Conservation (phyloP, 129 eudicot genomes). For the Flaveria linearis region DNA sequence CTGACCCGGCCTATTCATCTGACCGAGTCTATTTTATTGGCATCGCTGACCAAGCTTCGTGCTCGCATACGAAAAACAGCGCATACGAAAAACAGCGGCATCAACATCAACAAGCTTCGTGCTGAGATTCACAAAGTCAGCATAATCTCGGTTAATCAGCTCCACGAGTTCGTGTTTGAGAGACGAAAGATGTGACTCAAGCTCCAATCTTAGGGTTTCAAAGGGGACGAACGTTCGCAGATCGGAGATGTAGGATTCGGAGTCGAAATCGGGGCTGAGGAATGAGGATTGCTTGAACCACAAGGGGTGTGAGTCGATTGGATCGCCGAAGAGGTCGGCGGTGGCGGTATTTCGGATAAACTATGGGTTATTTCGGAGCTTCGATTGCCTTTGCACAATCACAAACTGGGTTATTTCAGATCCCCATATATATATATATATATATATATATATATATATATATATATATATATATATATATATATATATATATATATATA, state of each 20-base stretch:
- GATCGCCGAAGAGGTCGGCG: conserved; percentile 89
- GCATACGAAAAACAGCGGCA: conserved; percentile 78
- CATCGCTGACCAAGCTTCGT: too few relatives aligned
- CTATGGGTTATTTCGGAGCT: not conserved
- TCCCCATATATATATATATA: too few relatives aligned
- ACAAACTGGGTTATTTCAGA: too few relatives aligned
- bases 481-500: too few relatives aligned
- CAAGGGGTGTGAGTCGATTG: conserved; percentile 69
- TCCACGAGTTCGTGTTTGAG: conserved; percentile 78
- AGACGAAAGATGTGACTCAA: conserved; percentile 73
- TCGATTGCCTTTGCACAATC: not conserved
- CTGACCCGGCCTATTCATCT: too few relatives aligned
- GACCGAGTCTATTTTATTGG: too few relatives aligned
- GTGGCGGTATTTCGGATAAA: conserved; percentile 55
- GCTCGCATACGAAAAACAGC: too few relatives aligned
- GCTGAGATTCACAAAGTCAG: conserved; percentile 84
- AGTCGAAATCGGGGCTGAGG: conserved; percentile 65
- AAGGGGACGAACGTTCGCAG: conserved; percentile 95
- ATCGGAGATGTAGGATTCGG: conserved; percentile 88
- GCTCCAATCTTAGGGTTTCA: conserved; percentile 91
- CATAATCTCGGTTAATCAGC: conserved; percentile 81
- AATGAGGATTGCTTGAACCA: conserved; percentile 87
- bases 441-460: too few relatives aligned
- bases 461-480: too few relatives aligned
- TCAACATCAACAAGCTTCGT: conserved; percentile 90